Evolutionary conservation across 2,329 filamentous ascomycete species (phyloP), one percentile per base, ranked within the genome.

Genomic region (Proliferodiscus dingleyae): DNA sequence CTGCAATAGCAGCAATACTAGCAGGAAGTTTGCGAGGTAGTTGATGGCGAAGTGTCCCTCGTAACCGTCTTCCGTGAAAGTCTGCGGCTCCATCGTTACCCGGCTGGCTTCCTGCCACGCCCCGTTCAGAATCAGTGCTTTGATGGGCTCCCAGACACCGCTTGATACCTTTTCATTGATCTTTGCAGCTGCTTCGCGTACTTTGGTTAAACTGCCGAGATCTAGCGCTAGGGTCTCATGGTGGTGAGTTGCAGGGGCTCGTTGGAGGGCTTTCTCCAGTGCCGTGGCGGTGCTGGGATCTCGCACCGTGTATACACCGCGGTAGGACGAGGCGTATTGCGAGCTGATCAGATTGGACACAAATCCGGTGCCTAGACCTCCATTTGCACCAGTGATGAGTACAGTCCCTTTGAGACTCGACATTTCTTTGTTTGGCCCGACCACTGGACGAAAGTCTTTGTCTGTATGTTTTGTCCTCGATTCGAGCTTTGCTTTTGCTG

Each of bases 1-100:
- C 42, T 58, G 54, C 18, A 67, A 50, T 7, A 66, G 49, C 22
- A 65, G 40, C 18, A 65, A 34, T 1, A 60, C 57, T 13, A 66
- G 49, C 16, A 65, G 57, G 46, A 61, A 66, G 37, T 64, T 61
- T 1, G 57, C 52, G 7, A 66, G 57, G 47, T 64, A 66, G 43
- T 60, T 64, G 36, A 54, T 46, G 33, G 60, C 57, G 34, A 65
- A 66, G 8, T 58, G 55, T 47, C 56, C 61, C 34, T 67, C 64
- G 36, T 59, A 60, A 7, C 62, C 61, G 33, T 66, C 65, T 2
- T 53, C 46, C 10, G 60, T 64, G 39, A 61, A 62, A 6, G 52
- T 54, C 29, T 59, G 59, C 2, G 52, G 49, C 28, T 26, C 39
- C 28, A 51, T 41, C 13, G 45, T 50, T 42, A 47, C 40, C 16